A percentile compares a stretch with the other conserved stretches of the same genome.
Evolutionary conservation across 225 moss, liverwort and hornwort genomes (phyloP).

Genomic region (Asterella californica): DNA sequence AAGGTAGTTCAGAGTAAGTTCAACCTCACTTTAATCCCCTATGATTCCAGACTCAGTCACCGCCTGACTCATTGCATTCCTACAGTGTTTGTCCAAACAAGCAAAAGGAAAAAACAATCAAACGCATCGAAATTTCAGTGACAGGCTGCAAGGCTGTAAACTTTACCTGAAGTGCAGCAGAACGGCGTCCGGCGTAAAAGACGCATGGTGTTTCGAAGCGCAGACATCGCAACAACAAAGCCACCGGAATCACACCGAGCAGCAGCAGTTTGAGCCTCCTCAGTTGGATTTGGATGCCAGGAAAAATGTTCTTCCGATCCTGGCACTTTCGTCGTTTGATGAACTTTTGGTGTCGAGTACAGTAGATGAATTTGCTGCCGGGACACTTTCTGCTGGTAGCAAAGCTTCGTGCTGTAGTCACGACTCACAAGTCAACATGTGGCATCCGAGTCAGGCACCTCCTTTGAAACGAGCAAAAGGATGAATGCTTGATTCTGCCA

Average conservation of each 20-base stretch:
- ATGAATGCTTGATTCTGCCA: not conserved
- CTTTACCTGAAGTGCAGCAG: not conserved
- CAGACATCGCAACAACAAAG: not conserved
- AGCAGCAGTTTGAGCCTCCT: not conserved
- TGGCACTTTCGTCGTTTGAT: not conserved
- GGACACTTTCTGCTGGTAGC: not conserved
- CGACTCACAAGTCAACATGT: not conserved
- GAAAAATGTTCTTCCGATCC: not conserved
- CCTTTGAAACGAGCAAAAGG: not conserved
- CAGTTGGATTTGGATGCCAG: not conserved
- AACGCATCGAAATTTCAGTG: not conserved
- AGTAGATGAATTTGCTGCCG: not conserved
- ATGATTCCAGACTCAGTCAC: too few relatives aligned
- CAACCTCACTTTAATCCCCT: too few relatives aligned
- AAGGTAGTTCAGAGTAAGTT: too few relatives aligned
- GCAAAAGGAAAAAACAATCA: not conserved
- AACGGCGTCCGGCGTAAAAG: not conserved
- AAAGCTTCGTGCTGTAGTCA: not conserved
- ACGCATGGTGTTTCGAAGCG: slow-evolving; percentile 1
- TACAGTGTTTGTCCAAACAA: too few relatives aligned
- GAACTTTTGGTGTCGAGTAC: too few relatives aligned
- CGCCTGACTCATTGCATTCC: too few relatives aligned
- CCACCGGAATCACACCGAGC: not conserved
- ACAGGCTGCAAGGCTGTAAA: not conserved
- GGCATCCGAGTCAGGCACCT: not conserved